Evolutionary conservation across 148 eudicot genomes (phyloP).

Genomic region (Dysphania ambrosioides): DNA sequence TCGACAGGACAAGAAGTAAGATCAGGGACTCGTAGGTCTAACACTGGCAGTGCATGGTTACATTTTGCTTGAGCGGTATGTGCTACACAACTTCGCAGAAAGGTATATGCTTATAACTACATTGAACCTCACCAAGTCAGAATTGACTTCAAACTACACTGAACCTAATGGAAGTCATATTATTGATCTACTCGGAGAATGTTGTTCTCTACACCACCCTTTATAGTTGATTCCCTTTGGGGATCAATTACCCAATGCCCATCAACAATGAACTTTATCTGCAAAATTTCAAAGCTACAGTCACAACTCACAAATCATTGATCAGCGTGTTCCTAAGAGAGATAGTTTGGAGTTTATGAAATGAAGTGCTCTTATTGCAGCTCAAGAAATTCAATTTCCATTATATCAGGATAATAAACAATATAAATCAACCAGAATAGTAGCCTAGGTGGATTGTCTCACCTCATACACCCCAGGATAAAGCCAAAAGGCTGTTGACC

Average conservation of each 20-base stretch:
- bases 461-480: slow-evolving; percentile 98
- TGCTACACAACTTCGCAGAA: no score
- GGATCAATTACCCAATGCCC: slow-evolving; percentile 86
- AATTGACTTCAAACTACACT: background rate
- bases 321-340: background rate
- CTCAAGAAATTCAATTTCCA: background rate
- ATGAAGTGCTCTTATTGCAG: background rate
- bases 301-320: background rate
- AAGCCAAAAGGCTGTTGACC: slow-evolving; percentile 82
- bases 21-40: background rate
- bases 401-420: background rate
- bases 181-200: slow-evolving; percentile 64
- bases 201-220: slow-evolving; percentile 62
- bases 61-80: no score
- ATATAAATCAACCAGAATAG: background rate
- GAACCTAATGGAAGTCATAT: slow-evolving; percentile 2
- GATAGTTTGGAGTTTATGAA: background rate
- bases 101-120: no score
- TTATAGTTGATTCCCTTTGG: slow-evolving; percentile 47
- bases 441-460: slow-evolving; percentile 12
- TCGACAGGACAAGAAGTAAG: background rate
- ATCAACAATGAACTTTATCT: slow-evolving; percentile 89
- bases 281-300: slow-evolving; percentile 25
- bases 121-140: slow-evolving; percentile 7
- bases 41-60: background rate